A percentile compares a stretch with the other conserved stretches of the same genome.
Conservation (phyloP, 345 rosid genomes). For the Geranium brycei region DNA sequence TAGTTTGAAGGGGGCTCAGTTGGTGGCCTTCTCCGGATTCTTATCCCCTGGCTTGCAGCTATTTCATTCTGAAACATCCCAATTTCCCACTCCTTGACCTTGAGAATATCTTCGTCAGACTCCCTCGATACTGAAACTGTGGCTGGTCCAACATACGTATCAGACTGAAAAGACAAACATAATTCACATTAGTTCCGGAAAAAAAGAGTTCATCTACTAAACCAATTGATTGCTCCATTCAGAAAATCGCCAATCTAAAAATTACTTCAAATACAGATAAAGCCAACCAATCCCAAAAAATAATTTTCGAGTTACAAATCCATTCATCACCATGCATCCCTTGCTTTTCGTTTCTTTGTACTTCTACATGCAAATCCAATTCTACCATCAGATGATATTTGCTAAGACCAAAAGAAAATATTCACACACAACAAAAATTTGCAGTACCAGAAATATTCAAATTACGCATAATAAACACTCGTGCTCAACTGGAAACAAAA, state of each 20-base stretch:
- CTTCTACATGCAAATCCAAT: not conserved
- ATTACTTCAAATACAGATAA: not conserved
- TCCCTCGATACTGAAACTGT: slow-evolving; percentile 15
- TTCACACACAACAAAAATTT: not conserved
- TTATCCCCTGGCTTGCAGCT: slow-evolving; percentile 68
- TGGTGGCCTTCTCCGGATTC: slow-evolving; percentile 59
- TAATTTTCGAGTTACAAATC: not conserved
- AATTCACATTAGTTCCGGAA: slow-evolving; percentile 2
- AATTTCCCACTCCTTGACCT: slow-evolving; percentile 67
- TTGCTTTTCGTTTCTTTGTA: not conserved
- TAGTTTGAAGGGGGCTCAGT: slow-evolving; percentile 76
- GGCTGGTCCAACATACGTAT: slow-evolving; percentile 22
- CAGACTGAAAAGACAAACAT: slow-evolving; percentile 23
- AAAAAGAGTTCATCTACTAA: not conserved
- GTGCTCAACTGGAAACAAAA: not conserved
- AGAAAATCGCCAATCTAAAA: not conserved
- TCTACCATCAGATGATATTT: not conserved
- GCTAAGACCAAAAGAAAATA: not conserved
- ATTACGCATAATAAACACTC: not conserved
- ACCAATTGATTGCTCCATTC: not conserved
- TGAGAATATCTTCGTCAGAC: slow-evolving; percentile 31
- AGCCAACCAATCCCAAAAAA: not conserved
- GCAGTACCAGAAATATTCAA: not conserved
- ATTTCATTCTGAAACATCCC: slow-evolving; percentile 58
- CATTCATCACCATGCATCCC: not conserved